A percentile compares a stretch with the other conserved stretches of the same genome.
These are phyloP conservation scores for Balansia obtecta DNA, from an alignment of 2,329 filamentous ascomycete species.

Conservation along the genomic window DNA sequence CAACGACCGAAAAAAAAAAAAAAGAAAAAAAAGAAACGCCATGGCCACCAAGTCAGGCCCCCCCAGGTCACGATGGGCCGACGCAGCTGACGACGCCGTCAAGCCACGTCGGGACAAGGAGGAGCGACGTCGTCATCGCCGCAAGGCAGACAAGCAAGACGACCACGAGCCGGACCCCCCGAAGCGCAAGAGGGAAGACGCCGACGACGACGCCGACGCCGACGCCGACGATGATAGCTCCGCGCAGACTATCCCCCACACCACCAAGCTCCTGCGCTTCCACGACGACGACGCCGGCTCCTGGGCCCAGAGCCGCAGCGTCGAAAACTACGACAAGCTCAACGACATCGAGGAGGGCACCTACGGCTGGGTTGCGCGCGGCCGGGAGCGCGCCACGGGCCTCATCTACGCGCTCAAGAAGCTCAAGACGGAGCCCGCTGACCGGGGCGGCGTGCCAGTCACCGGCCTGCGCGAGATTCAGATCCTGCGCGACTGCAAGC, in stretches of 20 bases:
- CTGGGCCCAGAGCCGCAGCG: slow-evolving; percentile 62
- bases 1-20: no score
- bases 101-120: slow-evolving; percentile 73
- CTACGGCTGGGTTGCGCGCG: slow-evolving; percentile 88
- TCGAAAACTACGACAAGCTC: slow-evolving; percentile 80
- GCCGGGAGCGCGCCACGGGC: slow-evolving; percentile 59
- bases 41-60: slow-evolving; percentile 47
- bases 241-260: neutral
- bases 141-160: slow-evolving; percentile 58
- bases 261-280: slow-evolving; percentile 57
- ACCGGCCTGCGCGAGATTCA: slow-evolving; percentile 91
- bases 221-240: no score
- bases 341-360: slow-evolving; percentile 97
- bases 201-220: slow-evolving; percentile 34
- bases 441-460: slow-evolving; percentile 68
- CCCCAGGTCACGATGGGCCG: slow-evolving; percentile 66
- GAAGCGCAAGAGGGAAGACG: slow-evolving; percentile 51
- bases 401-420: slow-evolving; percentile 85
- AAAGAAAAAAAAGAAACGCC: no score
- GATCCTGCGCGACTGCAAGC: slow-evolving; percentile 67
- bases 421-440: slow-evolving; percentile 73
- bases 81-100: slow-evolving; percentile 68
- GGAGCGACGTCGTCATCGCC: slow-evolving; percentile 73
- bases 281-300: no score
- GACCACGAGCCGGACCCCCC: slow-evolving; percentile 34